Percentiles rank a stretch among this genome's conserved stretches.
Evolutionary conservation across 352 stramenopile genomes (phyloP).

Genomic region (Aphanomyces stellatus): DNA sequence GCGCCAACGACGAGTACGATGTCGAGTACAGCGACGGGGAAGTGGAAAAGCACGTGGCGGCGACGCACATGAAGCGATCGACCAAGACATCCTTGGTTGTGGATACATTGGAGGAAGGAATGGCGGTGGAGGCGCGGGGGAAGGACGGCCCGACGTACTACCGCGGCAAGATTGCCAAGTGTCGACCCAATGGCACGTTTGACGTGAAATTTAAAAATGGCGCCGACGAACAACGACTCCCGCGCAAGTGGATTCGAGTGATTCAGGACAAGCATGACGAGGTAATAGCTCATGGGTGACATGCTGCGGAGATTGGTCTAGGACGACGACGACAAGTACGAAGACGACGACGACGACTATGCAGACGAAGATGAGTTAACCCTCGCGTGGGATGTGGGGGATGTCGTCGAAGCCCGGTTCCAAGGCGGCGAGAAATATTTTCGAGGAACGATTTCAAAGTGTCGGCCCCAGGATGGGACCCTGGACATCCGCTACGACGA

Average conservation of each 20-base stretch:
- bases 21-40: constrained; percentile 25
- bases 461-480: constrained; percentile 36
- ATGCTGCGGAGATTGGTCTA: too few species aligned
- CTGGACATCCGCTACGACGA: constrained; percentile 70
- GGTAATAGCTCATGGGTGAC: too few species aligned
- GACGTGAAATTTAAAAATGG: constrained; percentile 50
- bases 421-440: constrained; percentile 41
- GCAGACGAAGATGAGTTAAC: not conserved
- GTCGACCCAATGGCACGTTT: constrained; percentile 48
- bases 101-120: not conserved
- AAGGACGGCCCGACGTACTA: constrained; percentile 22
- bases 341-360: not conserved
- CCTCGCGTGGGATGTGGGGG: not conserved
- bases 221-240: constrained; percentile 10
- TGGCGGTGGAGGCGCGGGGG: constrained; percentile 9
- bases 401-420: constrained; percentile 42
- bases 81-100: not conserved
- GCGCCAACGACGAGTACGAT: constrained; percentile 22
- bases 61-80: not conserved
- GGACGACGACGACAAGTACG: constrained; percentile 1
- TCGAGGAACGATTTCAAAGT: constrained; percentile 36
- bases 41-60: constrained; percentile 14
- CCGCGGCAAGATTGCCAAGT: constrained; percentile 39
- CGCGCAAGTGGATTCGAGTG: constrained; percentile 5
- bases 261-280: not conserved